Evolutionary conservation across 768 basidiomycete genomes (phyloP).

Genomic region (Auricularia cornea): DNA sequence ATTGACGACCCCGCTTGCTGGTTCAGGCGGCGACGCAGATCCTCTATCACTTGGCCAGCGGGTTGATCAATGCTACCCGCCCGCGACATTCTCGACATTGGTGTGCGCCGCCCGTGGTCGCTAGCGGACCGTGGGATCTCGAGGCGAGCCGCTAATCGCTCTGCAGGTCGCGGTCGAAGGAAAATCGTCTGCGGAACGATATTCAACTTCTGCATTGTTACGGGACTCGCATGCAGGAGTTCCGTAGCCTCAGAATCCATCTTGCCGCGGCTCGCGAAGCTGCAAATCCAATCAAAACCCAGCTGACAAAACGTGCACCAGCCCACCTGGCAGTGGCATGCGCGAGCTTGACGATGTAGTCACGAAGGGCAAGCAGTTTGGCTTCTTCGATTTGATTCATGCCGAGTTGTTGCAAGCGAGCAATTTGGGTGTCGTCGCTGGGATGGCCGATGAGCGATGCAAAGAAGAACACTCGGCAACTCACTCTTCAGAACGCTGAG

Average conservation of each 20-base stretch:
- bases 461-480: slow-evolving; percentile 47
- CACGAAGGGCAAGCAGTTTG: slow-evolving; percentile 81
- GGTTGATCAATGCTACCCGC: slow-evolving; percentile 8
- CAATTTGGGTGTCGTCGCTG: slow-evolving; percentile 72
- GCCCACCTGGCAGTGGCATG: slow-evolving; percentile 59
- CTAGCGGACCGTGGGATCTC: not conserved
- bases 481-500: slow-evolving; percentile 33
- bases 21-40: not conserved
- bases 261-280: slow-evolving; percentile 58
- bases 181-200: slow-evolving; percentile 91
- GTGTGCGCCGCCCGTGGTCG: not conserved
- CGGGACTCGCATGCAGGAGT: slow-evolving; percentile 53
- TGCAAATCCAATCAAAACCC: slow-evolving; percentile 19
- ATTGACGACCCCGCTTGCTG: not conserved
- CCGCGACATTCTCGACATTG: slow-evolving; percentile 5
- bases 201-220: slow-evolving; percentile 79
- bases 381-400: slow-evolving; percentile 75
- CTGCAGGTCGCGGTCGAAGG: slow-evolving; percentile 33
- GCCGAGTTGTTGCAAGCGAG: slow-evolving; percentile 78
- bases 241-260: slow-evolving; percentile 52
- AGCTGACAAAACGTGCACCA: not conserved
- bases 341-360: slow-evolving; percentile 80
- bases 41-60: not conserved
- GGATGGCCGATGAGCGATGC: not conserved
- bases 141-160: slow-evolving; percentile 21